These are phyloP conservation scores for Salinomyces thailandicus DNA, from an alignment of 2,329 filamentous ascomycete genomes.

Conservation along the genomic window DNA sequence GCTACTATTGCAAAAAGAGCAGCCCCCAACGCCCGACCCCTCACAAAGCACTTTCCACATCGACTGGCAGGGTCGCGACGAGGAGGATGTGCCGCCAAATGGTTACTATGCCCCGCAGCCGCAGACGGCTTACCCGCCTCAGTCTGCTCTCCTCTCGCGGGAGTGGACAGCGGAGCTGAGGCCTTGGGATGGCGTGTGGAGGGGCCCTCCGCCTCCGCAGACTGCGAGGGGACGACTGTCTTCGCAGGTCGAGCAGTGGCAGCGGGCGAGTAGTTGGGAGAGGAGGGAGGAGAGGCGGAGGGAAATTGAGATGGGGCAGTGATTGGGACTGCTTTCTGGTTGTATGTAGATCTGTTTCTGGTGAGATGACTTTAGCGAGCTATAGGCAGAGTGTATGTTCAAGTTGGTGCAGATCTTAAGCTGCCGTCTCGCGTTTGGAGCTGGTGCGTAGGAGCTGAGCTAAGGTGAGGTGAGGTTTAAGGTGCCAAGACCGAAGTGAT, in stretches of 20 bases:
- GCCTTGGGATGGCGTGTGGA: slow-evolving; percentile 26
- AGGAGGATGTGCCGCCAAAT: slow-evolving; percentile 16
- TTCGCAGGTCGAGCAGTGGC: slow-evolving; percentile 1
- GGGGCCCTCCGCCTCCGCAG: slow-evolving; percentile 17
- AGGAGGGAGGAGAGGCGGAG: slow-evolving; percentile 24
- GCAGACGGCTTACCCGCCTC: slow-evolving; percentile 6
- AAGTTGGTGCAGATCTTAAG: too few species aligned
- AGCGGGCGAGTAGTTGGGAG: slow-evolving; percentile 3
- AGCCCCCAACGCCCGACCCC: slow-evolving; percentile 22
- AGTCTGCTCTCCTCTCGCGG: slow-evolving; percentile 11
- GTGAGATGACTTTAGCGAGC: background rate
- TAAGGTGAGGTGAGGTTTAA: too few species aligned
- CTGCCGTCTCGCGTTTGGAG: too few species aligned
- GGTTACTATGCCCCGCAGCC: slow-evolving; percentile 19
- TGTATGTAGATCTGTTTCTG: background rate
- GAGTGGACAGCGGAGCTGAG: slow-evolving; percentile 14
- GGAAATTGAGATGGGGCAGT: slow-evolving; percentile 32
- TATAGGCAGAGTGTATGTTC: too few species aligned
- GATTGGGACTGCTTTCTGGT: background rate
- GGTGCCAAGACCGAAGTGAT: too few species aligned
- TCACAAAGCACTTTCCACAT: slow-evolving; percentile 35
- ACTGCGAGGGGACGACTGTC: slow-evolving; percentile 7
- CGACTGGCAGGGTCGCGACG: slow-evolving; percentile 24
- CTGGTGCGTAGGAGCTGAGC: too few species aligned
- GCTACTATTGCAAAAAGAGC: slow-evolving; percentile 29